Evolutionary conservation across 2,329 filamentous ascomycete genomes (phyloP).

Genomic region (Sclerotinia sclerotiorum): DNA sequence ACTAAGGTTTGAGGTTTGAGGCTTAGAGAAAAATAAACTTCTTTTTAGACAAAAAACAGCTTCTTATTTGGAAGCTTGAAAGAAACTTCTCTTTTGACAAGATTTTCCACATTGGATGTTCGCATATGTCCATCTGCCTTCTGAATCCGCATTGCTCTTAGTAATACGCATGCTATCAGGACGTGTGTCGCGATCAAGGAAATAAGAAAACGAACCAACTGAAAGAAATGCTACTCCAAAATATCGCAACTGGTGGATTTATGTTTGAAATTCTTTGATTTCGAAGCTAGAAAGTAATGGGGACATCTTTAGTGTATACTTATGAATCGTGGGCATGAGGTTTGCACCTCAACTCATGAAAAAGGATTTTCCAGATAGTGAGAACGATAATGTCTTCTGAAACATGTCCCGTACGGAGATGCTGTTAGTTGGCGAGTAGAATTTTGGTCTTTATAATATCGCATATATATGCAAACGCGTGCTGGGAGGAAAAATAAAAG

Average conservation of each 20-base stretch:
- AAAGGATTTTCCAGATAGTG: not conserved
- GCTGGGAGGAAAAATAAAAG: no score
- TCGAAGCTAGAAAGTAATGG: not conserved
- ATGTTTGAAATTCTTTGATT: not conserved
- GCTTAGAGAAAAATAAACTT: not conserved
- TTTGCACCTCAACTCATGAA: no score
- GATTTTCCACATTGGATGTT: not conserved
- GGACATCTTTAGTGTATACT: no score
- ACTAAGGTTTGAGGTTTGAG: not conserved
- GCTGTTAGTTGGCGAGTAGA: no score
- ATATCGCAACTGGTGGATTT: not conserved
- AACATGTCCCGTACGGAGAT: not conserved
- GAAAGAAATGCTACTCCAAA: not conserved
- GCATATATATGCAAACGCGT: no score
- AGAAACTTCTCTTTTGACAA: conserved; percentile 1
- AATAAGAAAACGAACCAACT: no score
- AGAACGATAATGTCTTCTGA: not conserved
- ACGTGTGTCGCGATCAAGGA: not conserved
- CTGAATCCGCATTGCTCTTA: not conserved
- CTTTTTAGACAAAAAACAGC: not conserved
- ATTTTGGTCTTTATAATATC: no score
- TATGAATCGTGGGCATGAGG: no score
- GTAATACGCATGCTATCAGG: not conserved
- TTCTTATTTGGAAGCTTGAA: not conserved
- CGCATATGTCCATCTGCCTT: not conserved